Evolutionary conservation across 257 asterid genomes (phyloP), one percentile per base, ranked within the genome.

Genomic region (Linderniella brevidens): DNA sequence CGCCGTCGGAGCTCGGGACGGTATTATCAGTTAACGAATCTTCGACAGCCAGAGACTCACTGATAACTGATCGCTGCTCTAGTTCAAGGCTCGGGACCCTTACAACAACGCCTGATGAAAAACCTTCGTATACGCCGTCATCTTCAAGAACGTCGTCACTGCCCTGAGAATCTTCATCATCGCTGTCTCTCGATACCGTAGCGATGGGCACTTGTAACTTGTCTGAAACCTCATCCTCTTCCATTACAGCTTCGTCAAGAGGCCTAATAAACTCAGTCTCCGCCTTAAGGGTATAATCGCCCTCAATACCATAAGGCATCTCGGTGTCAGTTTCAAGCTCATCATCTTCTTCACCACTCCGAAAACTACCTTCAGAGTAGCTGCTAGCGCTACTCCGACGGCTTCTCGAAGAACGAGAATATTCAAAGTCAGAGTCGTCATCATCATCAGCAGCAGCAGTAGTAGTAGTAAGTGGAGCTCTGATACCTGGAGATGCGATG

Each of bases 401-500:
- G 53, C 71, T 71, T 47, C 38, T 63, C n/a, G 77, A 32, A 4
- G 68, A 58, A 57, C 17, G 52, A 51, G 90, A 74, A 59, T 53
- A 64, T 37, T 81, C 92, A 58, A 62, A 60, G 47, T 86, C 96
- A 58, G 86, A 72, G 37, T 82, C 93, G 67, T 85, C 94, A 40
- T 82, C 93, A 69, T 85, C 94, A 6, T 25, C 32, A 46, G 58
- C 56, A 67, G n/a, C n/a, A n/a, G n/a, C n/a, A n/a, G n/a, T n/a
- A n/a, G n/a, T n/a, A n/a, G n/a, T n/a, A n/a, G 96, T 82, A 17
- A 82, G 56, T 52, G 94, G 96, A 65, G 96, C 96, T 79, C 93
- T 62, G 53, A 86, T 86, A 77, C 94, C 94, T 11, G 57, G 3
- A 8, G 53, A 17, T 16, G 29, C n/a, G 42, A 17, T 16, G 45